Conservation (phyloP, 1,284 basidiomycete genomes). For the Malassezia yamatoensis region DNA sequence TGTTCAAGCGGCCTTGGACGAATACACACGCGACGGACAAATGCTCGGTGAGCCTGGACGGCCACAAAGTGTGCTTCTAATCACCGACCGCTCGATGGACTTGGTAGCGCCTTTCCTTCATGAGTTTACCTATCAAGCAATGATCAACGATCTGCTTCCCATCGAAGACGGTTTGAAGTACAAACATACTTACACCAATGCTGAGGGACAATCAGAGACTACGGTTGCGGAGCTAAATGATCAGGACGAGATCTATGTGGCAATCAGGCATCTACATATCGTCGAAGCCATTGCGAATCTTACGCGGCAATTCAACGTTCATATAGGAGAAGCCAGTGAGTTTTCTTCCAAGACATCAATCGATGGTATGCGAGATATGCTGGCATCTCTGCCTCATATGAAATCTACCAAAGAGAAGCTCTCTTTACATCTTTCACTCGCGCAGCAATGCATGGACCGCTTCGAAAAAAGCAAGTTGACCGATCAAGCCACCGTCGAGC, state of each 20-base stretch:
- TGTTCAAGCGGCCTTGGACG: conserved; percentile 29
- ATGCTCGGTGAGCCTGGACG: conserved; percentile 60
- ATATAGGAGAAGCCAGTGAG: conserved; percentile 82
- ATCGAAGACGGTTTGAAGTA: conserved; percentile 72
- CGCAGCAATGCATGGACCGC: conserved; percentile 87
- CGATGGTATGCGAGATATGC: conserved; percentile 98
- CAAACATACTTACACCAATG: conserved; percentile 55
- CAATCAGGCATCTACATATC: conserved; percentile 93
- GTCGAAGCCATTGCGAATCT: conserved; percentile 93
- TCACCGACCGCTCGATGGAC: conserved; percentile 94
- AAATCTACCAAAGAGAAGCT: conserved; percentile 94
- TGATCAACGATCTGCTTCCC: conserved; percentile 85
- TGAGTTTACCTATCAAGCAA: conserved; percentile 98
- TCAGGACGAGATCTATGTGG: conserved; percentile 78
- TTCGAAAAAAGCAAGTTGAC: conserved; percentile 82
- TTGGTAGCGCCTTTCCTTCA: conserved; percentile 79
- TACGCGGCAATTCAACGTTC: conserved; percentile 86
- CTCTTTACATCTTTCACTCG: conserved; percentile 91
- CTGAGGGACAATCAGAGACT: conserved; percentile 66
- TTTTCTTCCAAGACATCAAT: conserved; percentile 67
- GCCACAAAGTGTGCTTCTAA: conserved; percentile 71
- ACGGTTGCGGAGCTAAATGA: conserved; percentile 75
- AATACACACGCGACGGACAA: conserved; percentile 30
- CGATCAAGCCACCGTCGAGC: conserved; percentile 80
- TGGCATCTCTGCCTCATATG: conserved; percentile 86